phyloP scores from a whole-genome alignment of 306 rosid species.

The Fragaria ananassa region DNA sequence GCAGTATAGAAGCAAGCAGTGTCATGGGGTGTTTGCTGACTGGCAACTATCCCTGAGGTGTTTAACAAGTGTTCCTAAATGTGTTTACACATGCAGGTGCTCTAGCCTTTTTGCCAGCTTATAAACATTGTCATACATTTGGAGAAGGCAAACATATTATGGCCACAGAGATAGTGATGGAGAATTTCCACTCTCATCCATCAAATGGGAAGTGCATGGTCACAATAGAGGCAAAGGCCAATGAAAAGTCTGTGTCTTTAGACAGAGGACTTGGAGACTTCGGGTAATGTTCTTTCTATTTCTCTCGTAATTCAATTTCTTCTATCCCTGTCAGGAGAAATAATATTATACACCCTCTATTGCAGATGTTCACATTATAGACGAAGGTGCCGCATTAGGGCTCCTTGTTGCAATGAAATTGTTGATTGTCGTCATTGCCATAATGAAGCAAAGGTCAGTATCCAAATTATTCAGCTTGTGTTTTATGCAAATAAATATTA shows the following conservation, averaged over 20 bases:
- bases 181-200: conserved; percentile 8
- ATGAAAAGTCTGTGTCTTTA: conserved; percentile 17
- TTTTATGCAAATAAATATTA: background rate
- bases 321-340: background rate
- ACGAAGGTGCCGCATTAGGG: conserved; percentile 67
- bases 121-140: conserved; percentile 34
- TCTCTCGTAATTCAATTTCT: background rate
- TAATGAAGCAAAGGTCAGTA: conserved; percentile 62
- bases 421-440: conserved; percentile 82
- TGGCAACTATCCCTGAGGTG: conserved; percentile 59
- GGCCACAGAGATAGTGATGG: conserved; percentile 21
- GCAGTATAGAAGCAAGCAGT: conserved; percentile 77
- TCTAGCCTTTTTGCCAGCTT: conserved; percentile 38
- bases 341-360: background rate
- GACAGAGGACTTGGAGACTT: conserved; percentile 56
- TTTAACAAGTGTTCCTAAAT: conserved; percentile 52
- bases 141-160: conserved; percentile 30
- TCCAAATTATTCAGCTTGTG: background rate
- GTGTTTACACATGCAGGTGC: conserved; percentile 68
- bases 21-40: conserved; percentile 59
- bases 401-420: conserved; percentile 89
- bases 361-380: conserved; percentile 74
- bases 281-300: conserved; percentile 43
- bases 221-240: conserved; percentile 37
- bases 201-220: conserved; percentile 27